These are phyloP conservation scores for Antrodiella citrinella DNA, from an alignment of 768 basidiomycete genomes.

Conservation along the genomic window DNA sequence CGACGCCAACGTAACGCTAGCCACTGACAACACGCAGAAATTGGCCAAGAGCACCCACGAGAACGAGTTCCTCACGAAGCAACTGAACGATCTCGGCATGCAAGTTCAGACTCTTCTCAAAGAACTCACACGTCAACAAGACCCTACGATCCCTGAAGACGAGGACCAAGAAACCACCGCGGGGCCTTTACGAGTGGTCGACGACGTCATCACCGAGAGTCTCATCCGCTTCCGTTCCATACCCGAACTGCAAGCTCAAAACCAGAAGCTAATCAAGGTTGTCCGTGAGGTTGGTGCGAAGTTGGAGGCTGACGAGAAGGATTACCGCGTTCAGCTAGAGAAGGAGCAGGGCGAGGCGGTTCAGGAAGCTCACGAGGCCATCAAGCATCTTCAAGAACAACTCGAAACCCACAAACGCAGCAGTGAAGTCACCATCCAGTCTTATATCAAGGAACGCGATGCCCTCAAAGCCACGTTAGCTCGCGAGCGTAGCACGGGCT, in stretches of 20 bases:
- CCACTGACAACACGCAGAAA: conserved; percentile 58
- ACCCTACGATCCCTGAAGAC: conserved; percentile 73
- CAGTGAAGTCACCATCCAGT: conserved; percentile 63
- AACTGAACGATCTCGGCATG: conserved; percentile 73
- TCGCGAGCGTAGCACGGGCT: conserved; percentile 26
- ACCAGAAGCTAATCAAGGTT: conserved; percentile 80
- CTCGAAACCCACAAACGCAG: conserved; percentile 71
- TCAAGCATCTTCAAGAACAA: conserved; percentile 69
- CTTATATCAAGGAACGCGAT: conserved; percentile 84
- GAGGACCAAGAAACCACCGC: conserved; percentile 46
- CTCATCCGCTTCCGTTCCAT: conserved; percentile 83
- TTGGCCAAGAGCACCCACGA: conserved; percentile 49
- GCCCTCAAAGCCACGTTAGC: conserved; percentile 70
- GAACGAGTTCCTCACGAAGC: conserved; percentile 60
- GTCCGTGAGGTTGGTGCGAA: conserved; percentile 75
- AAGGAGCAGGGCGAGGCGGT: conserved; percentile 74
- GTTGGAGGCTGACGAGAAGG: conserved; percentile 80
- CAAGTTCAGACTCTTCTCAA: conserved; percentile 78
- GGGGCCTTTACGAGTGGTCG: conserved; percentile 47
- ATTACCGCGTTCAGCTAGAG: conserved; percentile 62
- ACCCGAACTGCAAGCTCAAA: conserved; percentile 79
- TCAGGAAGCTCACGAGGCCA: conserved; percentile 81
- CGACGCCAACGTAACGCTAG: conserved; percentile 48
- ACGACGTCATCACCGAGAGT: conserved; percentile 80
- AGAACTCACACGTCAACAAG: conserved; percentile 73